phyloP scores from a whole-genome alignment of 148 eudicot genomes.

The Vaccinium myrtillus region DNA sequence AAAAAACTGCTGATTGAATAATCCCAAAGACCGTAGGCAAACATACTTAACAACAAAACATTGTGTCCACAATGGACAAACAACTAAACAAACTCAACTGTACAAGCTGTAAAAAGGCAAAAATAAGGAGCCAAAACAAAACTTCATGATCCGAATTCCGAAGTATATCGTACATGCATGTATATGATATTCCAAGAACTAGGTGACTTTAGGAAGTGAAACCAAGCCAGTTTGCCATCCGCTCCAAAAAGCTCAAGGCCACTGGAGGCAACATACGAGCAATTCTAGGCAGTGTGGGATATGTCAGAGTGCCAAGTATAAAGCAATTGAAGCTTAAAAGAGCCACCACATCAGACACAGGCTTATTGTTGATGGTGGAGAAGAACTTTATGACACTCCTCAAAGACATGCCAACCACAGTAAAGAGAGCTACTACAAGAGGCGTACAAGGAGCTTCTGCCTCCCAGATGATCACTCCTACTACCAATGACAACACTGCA shows the following conservation, averaged over 20 bases:
- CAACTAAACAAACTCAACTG: neutral
- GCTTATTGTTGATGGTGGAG: constrained; percentile 47
- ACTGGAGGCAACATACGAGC: constrained; percentile 41
- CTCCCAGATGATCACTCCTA: constrained; percentile 63
- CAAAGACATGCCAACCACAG: constrained; percentile 70
- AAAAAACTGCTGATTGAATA: neutral
- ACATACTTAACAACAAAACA: neutral
- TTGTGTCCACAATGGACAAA: neutral
- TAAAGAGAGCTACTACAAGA: constrained; percentile 66
- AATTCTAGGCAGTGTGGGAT: constrained; percentile 56
- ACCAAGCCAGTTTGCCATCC: constrained; percentile 12
- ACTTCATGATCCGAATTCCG: neutral
- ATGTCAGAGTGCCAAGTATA: constrained; percentile 69
- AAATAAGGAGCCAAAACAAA: neutral
- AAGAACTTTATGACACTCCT: constrained; percentile 59
- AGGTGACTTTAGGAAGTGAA: neutral
- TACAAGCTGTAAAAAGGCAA: neutral
- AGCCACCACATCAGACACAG: constrained; percentile 61
- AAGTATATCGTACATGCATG: neutral
- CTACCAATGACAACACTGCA: constrained; percentile 58
- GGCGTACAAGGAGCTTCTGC: constrained; percentile 80
- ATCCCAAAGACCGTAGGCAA: neutral
- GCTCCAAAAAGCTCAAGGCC: constrained; percentile 16
- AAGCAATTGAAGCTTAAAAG: constrained; percentile 90
- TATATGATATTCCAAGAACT: neutral